Evolutionary conservation across 176 grass and related monocot species (phyloP), one percentile per base, ranked within the genome.

Genomic region (Juncus inflexus): DNA sequence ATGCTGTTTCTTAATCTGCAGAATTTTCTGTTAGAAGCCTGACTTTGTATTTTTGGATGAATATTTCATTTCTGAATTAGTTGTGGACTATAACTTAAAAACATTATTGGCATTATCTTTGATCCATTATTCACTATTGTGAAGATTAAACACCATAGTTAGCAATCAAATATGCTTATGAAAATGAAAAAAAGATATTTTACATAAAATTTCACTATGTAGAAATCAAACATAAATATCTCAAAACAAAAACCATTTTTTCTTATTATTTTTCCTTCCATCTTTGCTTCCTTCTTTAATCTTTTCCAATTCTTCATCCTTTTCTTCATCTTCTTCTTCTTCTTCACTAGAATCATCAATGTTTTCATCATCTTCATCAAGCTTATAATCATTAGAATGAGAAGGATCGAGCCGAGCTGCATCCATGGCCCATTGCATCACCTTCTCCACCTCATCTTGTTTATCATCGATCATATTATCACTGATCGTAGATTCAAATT

Each of bases 341-440:
- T 83, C 45, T 0, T 83, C 72, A 1, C 66, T 73, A 4, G 68
- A 43, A 65, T 62, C 65, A 6, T 19, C 62, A 12, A 5, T 42
- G 53, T 50, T 69, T 40, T 67, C 73, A 15, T 49, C 60, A 3
- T 58, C 68, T n/a, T 52, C 63, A 10, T 12, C 15, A 1, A 16
- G 35, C 52, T 72, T 68, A 4, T 42, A 43, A 4, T 28, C 7
- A 12, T 71, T 56, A 9, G 67, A 62, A 12, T 71, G 60, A 9
- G 67, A 62, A 2, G 68, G 57, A 42, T 86, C 70, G 41, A 96
- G 79, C 35, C 77, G 79, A 28, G 81, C 82, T 10, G 84, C 70
- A 42, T 96, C 91, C 79, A 81, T 79, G 2, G 79, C 91, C 91
- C 91, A 90, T 11, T 66, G 79, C 81, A 90, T 73, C 81, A 90